Base-by-base conservation (phyloP, 176 grass and related monocot genomes). In the Musa schizocarpa region DNA sequence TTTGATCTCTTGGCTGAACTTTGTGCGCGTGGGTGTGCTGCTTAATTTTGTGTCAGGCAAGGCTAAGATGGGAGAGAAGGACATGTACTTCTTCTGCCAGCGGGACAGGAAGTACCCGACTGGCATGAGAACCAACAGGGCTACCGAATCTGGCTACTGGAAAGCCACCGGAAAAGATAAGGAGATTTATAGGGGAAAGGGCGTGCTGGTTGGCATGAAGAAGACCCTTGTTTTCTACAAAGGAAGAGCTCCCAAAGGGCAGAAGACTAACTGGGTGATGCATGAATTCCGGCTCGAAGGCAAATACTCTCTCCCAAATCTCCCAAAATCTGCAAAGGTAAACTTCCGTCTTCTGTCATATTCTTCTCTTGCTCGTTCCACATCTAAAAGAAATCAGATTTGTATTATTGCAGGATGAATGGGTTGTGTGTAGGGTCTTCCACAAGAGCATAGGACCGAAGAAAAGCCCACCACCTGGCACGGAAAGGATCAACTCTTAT, bases 171-270 rank as follows among this genome's bases (percentile, higher is more conserved):
- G 94, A 54, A 98, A 98, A 80, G 94, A 98, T 75, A 93, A 91
- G 87, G 94, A 98, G 75, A 98, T 98, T 72, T 87, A 80, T 69
- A 71, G 69, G 22, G 90, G 82, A 56, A 85, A 57, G 25, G 82
- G 84, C 23, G 1, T 84, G 49, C 90, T 98, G 19, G 88, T 93
- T n/a, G 94, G 94, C 51, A 98, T 93, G 90, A 98, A 93, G 90
- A 98, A 98, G 77, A 98, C 94, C 78, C 94, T 98, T 65, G 94
- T 98, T 23, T 98, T 98, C 94, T 98, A 98, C 94, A 81, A 22
- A 7, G 94, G 94, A 14, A 86, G 94, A 63, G 94, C 94, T 5
- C 94, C 94, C 16, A 82, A 85, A 53, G 94, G 94, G 6, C 81
- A 82, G 81, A 98, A 98, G 82, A 82, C 88, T 53, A 85, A 86